These are phyloP conservation scores for Henningerozyma blattae DNA, from an alignment of 805 yeast species.

Conservation along the genomic window DNA sequence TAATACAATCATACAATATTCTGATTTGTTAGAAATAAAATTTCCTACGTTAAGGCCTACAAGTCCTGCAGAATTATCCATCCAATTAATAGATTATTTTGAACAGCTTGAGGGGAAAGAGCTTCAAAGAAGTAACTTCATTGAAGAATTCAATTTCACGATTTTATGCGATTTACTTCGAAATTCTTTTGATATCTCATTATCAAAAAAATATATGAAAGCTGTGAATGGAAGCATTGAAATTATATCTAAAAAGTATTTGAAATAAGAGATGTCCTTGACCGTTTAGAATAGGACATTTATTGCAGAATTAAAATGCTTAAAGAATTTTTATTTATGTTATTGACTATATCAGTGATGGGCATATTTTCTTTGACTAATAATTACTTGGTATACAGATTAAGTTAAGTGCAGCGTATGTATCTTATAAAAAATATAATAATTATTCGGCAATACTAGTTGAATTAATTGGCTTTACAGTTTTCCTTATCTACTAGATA, in stretches of 20 bases:
- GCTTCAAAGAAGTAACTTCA: neutral
- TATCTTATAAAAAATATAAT: too few relatives aligned
- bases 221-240: conserved; percentile 1
- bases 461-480: too few relatives aligned
- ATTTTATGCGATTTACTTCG: neutral
- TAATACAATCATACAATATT: conserved; percentile 1
- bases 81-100: neutral
- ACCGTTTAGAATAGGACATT: too few relatives aligned
- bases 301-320: too few relatives aligned
- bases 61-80: neutral
- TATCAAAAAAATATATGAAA: neutral
- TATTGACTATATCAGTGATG: too few relatives aligned
- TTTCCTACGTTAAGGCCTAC: neutral
- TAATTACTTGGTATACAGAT: too few relatives aligned
- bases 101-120: neutral
- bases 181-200: neutral
- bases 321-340: too few relatives aligned
- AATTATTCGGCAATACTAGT: too few relatives aligned
- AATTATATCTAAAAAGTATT: neutral
- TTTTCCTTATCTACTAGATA: conserved; percentile 8
- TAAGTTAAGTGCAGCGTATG: too few relatives aligned
- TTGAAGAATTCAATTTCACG: conserved; percentile 1
- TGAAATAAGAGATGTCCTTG: conserved; percentile 1
- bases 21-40: neutral
- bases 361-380: too few relatives aligned